phyloP scores from a whole-genome alignment of 495 filamentous ascomycete genomes.

The Penicillium malachiteum region DNA sequence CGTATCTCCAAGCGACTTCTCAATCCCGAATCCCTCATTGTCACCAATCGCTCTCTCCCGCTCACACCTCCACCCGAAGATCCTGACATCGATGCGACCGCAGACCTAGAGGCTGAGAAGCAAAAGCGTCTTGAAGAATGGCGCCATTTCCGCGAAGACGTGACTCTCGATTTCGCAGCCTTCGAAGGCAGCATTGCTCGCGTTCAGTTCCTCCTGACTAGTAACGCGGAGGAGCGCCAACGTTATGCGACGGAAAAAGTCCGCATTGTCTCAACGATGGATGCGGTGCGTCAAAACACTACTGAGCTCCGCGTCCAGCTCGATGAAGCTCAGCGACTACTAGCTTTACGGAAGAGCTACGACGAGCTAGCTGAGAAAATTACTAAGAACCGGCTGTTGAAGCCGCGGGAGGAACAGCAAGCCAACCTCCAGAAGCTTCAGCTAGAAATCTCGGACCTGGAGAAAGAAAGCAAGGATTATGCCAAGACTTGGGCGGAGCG shows the following conservation, averaged over 20 bases:
- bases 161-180: slow-evolving; percentile 83
- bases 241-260: slow-evolving; percentile 80
- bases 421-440: slow-evolving; percentile 75
- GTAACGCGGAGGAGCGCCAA: slow-evolving; percentile 80
- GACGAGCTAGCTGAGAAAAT: slow-evolving; percentile 85
- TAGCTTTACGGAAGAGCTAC: slow-evolving; percentile 80
- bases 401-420: slow-evolving; percentile 79
- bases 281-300: slow-evolving; percentile 75
- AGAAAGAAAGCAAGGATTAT: slow-evolving; percentile 80
- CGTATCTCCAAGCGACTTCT: slow-evolving; percentile 80
- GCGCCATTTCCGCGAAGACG: slow-evolving; percentile 71
- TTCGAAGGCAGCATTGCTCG: slow-evolving; percentile 86
- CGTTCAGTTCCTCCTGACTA: slow-evolving; percentile 80
- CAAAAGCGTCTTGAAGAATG: slow-evolving; percentile 54
- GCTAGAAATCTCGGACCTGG: slow-evolving; percentile 83
- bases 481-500: slow-evolving; percentile 82
- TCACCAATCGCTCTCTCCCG: slow-evolving; percentile 53
- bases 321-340: slow-evolving; percentile 68
- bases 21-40: slow-evolving; percentile 59
- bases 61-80: slow-evolving; percentile 72
- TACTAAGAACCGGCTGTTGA: slow-evolving; percentile 73
- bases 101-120: slow-evolving; percentile 33
- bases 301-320: slow-evolving; percentile 67
- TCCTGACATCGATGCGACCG: slow-evolving; percentile 41
- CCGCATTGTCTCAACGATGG: slow-evolving; percentile 70